Evolutionary conservation across 306 rosid species (phyloP), one percentile per base, ranked within the genome.

Genomic region (Hylodesmum podocarpum): DNA sequence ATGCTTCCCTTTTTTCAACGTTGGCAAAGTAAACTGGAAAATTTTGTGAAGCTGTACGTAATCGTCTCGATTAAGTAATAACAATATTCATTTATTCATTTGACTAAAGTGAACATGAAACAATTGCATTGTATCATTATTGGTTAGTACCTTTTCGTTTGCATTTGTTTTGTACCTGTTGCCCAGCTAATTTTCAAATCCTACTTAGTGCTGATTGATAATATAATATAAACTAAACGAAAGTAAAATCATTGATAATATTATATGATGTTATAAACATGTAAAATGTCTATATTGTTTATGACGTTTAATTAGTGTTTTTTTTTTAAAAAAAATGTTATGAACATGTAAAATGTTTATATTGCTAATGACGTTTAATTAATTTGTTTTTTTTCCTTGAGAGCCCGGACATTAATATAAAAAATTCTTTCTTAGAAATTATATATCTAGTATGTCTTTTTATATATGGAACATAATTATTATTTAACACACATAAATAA

Each of bases 1-100:
- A 72, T 43, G 46, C 78, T 76, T 77, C 22, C 57, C 62, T 40
- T 59, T 79, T 80, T 86, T 78, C 84, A 80, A 83, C 77, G 87
- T 80, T 80, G 86, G 84, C 81, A 73, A 84, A 78, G 80, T 36
- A 83, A 82, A 78, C 44, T 25, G 64, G 80, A 85, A 80, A 62
- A 21, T 77, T 77, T 31, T 61, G 72, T 62, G 54, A 22, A 59
- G 70, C 40, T 21, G 47, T 22, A 33, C n/a, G 47, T 22, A 33
- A 72, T 55, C 33, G 57, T 63, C 53, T 70, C n/a, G 13, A 62
- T 43, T 79, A 34, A 8, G 13, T 25, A 47, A 37, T 3, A 55
- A 21, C 27, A 3, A 39, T 40, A 37, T 34, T 39, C 33, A 33
- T 16, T 46, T 5, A n/a, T 70, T 50, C 49, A 43, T 50, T 29